A percentile compares a stretch with the other conserved stretches of the same genome.
Conservation (phyloP, 31 red algal genomes). For the Porphyra umbilicalis region DNA sequence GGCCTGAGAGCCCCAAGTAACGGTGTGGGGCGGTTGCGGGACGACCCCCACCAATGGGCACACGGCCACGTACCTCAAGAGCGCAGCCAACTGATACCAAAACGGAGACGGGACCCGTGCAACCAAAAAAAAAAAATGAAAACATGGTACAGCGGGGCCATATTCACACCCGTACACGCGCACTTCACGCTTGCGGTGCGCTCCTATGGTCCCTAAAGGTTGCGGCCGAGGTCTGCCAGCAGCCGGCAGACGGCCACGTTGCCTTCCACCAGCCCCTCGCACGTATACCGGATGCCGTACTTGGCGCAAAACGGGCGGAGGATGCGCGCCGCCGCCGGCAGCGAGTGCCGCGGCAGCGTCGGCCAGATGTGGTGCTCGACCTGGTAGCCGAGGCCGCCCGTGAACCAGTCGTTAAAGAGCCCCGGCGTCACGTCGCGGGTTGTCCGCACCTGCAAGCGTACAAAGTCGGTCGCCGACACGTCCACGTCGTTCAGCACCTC, state of each 20-base stretch:
- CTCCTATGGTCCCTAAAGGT: too few species aligned
- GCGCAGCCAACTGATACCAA: too few species aligned
- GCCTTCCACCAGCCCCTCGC: slow-evolving; percentile 55
- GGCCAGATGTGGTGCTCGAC: slow-evolving; percentile 93
- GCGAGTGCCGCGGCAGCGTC: slow-evolving; percentile 59
- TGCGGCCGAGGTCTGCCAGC: not conserved
- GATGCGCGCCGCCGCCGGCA: slow-evolving; percentile 37
- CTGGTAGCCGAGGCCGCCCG: slow-evolving; percentile 75
- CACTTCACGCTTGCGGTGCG: too few species aligned
- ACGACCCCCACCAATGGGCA: too few species aligned
- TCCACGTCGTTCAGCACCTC: slow-evolving; percentile 66
- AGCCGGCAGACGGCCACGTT: slow-evolving; percentile 46
- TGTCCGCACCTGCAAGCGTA: slow-evolving; percentile 63
- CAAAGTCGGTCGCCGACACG: slow-evolving; percentile 47
- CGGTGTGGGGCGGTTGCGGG: too few species aligned
- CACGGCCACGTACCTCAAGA: too few species aligned
- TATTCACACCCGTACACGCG: too few species aligned
- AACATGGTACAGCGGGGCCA: too few species aligned
- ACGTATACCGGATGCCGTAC: slow-evolving; percentile 64
- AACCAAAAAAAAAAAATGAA: too few species aligned
- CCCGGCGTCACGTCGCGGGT: slow-evolving; percentile 60
- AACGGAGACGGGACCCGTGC: too few species aligned
- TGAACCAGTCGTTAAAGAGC: slow-evolving; percentile 71
- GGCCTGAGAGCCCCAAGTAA: too few species aligned
- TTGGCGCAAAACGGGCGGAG: slow-evolving; percentile 57